Base-by-base conservation (phyloP, 345 rosid species). In the Gynandropsis gynandra region DNA sequence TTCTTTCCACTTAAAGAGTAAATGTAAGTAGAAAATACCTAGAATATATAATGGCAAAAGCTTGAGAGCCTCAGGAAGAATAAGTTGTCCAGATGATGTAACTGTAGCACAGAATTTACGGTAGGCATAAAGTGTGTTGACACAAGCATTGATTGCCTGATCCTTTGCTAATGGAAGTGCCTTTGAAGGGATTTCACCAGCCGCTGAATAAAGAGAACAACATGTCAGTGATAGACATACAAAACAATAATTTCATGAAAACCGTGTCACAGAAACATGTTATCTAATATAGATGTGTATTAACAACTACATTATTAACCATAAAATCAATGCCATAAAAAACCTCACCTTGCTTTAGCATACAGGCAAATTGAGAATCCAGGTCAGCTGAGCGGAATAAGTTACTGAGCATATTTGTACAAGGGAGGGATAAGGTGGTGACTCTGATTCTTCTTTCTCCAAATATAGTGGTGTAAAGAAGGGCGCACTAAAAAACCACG, bases 371-470 rank as follows among this genome's bases (percentile, higher is more conserved):
- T 51, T 85, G 97, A 39, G 97, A 74, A 71, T 93, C 99, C 65
- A 88, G 69, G 78, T 88, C 99, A 68, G 99, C 98, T 61, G 82
- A 62, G 42, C 97, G 94, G 65, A 88, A 93, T 62, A 93, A 61
- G 75, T 83, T 83, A 59, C 90, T 85, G 54, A 93, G 75, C 79
- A 75, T 76, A 68, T 70, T 85, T 43, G 95, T 93, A 77, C 97
- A 83, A 8, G 97, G 83, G 75, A 93, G 72, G 44, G 99, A 88
- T 67, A 93, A 71, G 62, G 80, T 93, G 41, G 85, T 66, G 57
- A 93, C 80, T 47, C 97, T 85, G 62, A 93, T 93, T 81, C 97
- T 83, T 70, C 99, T 80, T 80, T 88, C 87, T 55, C 99, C 99
- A 66, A 77, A 75, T 21, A 78, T 69, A 41, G 95, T 88, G 39